Evolutionary conservation across 2,329 filamentous ascomycete genomes (phyloP), one percentile per base, ranked within the genome.

Genomic region (Tolypocladium nubicola): DNA sequence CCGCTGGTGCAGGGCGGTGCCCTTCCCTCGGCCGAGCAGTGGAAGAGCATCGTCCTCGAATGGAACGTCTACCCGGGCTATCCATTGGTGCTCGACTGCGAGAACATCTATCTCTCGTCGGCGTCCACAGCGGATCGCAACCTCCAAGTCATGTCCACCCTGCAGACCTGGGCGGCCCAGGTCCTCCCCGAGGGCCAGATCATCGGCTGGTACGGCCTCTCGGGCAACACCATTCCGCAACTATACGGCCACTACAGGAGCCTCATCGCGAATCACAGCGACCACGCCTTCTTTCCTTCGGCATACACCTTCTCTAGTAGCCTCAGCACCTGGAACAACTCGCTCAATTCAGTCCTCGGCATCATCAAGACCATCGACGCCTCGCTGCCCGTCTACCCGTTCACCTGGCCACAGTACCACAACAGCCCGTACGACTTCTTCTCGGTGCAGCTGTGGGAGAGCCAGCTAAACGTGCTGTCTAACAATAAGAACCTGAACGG

Each of bases 371-470:
- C 41, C 38, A 54, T 59, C 23, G 41, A 57, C 16, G 23, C 30
- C 55, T 49, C 55, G n/a, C 55, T 59, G 4, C 55, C 57, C 8
- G 41, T 55, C 13, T 54, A n/a, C 13, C 57, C 57, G 4, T 57
- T 55, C 23, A 33, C 30, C 30, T 33, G 30, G 30, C 30, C 30
- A 7, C 30, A 33, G 7, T 33, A 33, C 30, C 30, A 33, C 30
- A 33, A 33, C 30, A 33, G 30, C 30, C 30, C 30, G 45, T 55
- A 47, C n/a, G n/a, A 23, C 43, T 26, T 47, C 3, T 47, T 23
- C 43, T 23, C 43, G n/a, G 43, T 26, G 16, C n/a, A 47, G 11
- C 43, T 26, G n/a, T 47, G n/a, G 43, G n/a, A 47, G n/a, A 84
- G 43, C 43, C 9, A 47, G 43, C 43, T 47, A 8, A 8, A 47